A percentile compares a stretch with the other conserved stretches of the same genome.
Conservation (phyloP, 257 asterid genomes). For the Nicotiana benthamiana region DNA sequence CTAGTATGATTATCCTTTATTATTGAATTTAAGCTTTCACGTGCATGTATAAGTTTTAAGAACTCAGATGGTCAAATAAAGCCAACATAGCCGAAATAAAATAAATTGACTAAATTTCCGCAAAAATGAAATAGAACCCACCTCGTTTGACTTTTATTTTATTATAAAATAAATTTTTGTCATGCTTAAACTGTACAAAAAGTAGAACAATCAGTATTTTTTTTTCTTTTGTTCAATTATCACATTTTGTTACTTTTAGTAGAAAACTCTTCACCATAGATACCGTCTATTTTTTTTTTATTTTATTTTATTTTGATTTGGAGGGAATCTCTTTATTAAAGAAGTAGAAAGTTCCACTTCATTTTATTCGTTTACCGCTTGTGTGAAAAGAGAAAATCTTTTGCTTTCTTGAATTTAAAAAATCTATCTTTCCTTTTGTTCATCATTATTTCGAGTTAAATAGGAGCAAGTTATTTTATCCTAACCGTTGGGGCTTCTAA, state of each 20-base stretch:
- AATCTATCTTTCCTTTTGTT: too few relatives aligned
- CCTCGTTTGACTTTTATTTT: conserved; percentile 19
- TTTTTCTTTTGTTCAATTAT: not conserved
- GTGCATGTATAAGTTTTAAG: conserved; percentile 28
- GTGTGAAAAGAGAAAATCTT: too few relatives aligned
- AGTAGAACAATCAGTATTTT: not conserved
- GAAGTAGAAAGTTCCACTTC: too few relatives aligned
- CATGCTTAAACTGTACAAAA: not conserved
- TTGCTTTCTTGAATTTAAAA: too few relatives aligned
- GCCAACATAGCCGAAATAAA: conserved; percentile 7
- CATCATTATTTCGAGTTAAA: too few relatives aligned
- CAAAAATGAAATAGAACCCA: not conserved
- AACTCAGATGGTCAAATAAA: conserved; percentile 1
- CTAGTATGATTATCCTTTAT: conserved; percentile 13
- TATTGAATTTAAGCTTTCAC: conserved; percentile 29
- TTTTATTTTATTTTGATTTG: too few relatives aligned
- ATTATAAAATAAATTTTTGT: not conserved
- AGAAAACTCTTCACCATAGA: too few relatives aligned
- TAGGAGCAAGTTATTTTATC: too few relatives aligned
- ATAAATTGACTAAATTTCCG: not conserved
- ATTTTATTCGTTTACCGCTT: too few relatives aligned
- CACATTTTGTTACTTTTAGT: not conserved
- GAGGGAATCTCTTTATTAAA: too few relatives aligned
- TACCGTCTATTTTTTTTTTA: too few relatives aligned
- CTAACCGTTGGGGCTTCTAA: too few relatives aligned